These are phyloP conservation scores for Gyrodon lividus DNA, from an alignment of 768 basidiomycete genomes.

Conservation along the genomic window DNA sequence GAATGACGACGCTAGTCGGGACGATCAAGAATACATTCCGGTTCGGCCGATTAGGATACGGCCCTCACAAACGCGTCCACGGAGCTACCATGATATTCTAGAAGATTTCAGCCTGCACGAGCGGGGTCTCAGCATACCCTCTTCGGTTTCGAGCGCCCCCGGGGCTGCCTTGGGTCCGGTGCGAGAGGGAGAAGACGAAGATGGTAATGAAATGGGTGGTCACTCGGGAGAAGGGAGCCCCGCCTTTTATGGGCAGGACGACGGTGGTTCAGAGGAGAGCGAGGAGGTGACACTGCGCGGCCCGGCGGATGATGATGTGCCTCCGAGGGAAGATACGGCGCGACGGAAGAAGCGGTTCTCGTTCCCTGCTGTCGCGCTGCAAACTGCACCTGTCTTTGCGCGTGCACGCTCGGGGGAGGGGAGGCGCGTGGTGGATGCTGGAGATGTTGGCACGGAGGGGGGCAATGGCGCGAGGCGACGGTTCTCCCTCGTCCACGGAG, in stretches of 20 bases:
- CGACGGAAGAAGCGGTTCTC: constrained; percentile 70
- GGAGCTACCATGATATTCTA: constrained; percentile 66
- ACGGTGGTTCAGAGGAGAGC: constrained; percentile 7
- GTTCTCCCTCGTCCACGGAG: constrained; percentile 60
- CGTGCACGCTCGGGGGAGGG: constrained; percentile 36
- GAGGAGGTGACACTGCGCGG: not conserved
- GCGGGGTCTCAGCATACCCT: constrained; percentile 26
- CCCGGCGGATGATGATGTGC: constrained; percentile 3
- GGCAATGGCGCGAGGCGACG: constrained; percentile 36
- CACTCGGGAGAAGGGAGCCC: not conserved
- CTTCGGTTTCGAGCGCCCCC: constrained; percentile 30
- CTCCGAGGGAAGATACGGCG: constrained; percentile 57
- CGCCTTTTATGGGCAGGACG: not conserved
- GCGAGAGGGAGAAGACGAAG: constrained; percentile 14
- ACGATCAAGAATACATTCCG: constrained; percentile 3
- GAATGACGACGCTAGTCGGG: constrained; percentile 3
- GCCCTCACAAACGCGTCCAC: constrained; percentile 41
- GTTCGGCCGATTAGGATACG: constrained; percentile 32
- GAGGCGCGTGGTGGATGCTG: constrained; percentile 6
- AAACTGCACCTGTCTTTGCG: constrained; percentile 68
- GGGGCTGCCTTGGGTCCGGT: constrained; percentile 24
- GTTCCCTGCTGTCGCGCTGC: constrained; percentile 72
- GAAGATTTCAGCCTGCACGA: constrained; percentile 55
- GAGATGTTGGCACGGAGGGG: constrained; percentile 6
- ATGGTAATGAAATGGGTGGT: not conserved